phyloP scores from a whole-genome alignment of 768 basidiomycete genomes.

The Lactarius hengduanensis region DNA sequence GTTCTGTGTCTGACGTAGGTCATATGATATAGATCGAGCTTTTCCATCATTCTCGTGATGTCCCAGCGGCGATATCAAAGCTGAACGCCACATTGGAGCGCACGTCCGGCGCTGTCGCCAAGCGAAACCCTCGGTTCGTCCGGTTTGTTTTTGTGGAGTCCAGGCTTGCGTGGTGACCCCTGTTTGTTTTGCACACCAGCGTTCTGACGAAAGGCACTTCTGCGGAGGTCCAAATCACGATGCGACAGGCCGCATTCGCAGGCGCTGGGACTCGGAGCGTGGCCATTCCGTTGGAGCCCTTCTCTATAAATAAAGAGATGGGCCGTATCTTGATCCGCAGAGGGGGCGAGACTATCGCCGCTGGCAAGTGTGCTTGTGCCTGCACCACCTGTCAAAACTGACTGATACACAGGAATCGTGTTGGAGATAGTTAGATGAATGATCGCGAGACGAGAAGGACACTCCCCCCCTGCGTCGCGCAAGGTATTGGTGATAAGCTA shows the following conservation, averaged over 20 bases:
- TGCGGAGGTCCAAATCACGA: slow-evolving; percentile 80
- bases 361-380: slow-evolving; percentile 51
- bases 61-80: slow-evolving; percentile 85
- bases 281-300: slow-evolving; percentile 84
- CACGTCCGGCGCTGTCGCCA: slow-evolving; percentile 66
- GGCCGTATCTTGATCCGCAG: slow-evolving; percentile 85
- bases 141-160: slow-evolving; percentile 17
- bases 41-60: slow-evolving; percentile 91
- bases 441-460: neutral
- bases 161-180: neutral
- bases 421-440: slow-evolving; percentile 17
- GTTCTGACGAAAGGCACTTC: slow-evolving; percentile 83
- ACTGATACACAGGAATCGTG: slow-evolving; percentile 16
- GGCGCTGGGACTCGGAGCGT: slow-evolving; percentile 46
- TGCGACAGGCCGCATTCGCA: slow-evolving; percentile 57
- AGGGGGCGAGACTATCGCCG: slow-evolving; percentile 91
- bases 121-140: slow-evolving; percentile 75
- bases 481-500: neutral
- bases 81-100: slow-evolving; percentile 80
- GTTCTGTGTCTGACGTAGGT: neutral
- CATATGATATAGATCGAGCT: slow-evolving; percentile 62
- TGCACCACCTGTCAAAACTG: neutral
- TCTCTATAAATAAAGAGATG: slow-evolving; percentile 91
- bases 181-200: slow-evolving; percentile 39
- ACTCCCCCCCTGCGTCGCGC: neutral